Conservation (phyloP, 2,329 filamentous ascomycete genomes). For the Coniosporium uncinatum region DNA sequence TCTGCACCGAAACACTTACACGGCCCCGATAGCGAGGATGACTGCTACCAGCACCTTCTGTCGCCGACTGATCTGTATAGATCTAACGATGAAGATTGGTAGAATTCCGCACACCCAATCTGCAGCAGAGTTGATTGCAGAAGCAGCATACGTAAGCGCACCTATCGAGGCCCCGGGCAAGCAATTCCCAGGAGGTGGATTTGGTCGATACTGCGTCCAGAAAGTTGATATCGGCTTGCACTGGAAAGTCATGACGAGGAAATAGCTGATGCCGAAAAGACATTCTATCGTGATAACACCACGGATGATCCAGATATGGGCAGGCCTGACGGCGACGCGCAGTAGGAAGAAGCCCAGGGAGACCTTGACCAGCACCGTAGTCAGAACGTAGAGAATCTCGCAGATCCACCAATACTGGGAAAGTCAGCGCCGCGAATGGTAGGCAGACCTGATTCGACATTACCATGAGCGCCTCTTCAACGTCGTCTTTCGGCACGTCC, state of each 20-base stretch:
- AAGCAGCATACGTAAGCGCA: conserved; percentile 8
- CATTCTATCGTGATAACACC: conserved; percentile 1
- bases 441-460: no score
- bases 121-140: conserved; percentile 8
- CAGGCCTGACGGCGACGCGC: conserved; percentile 1
- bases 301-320: conserved; percentile 3
- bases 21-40: conserved; percentile 21
- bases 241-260: conserved; percentile 5
- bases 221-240: conserved; percentile 4
- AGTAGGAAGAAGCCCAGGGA: conserved; percentile 4
- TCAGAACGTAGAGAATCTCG: conserved; percentile 6
- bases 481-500: background rate
- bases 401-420: conserved; percentile 4
- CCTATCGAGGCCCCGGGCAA: background rate
- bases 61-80: conserved; percentile 11
- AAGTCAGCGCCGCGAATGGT: no score
- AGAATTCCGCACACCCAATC: conserved; percentile 15
- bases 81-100: conserved; percentile 17
- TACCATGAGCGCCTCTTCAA: background rate
- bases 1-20: conserved; percentile 9
- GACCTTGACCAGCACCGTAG: conserved; percentile 1
- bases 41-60: conserved; percentile 20
- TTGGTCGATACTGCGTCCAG: conserved; percentile 2
- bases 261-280: conserved; percentile 3
- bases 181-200: background rate